Evolutionary conservation across 2,329 filamentous ascomycete species (phyloP).

Genomic region (Zalaria sp.): DNA sequence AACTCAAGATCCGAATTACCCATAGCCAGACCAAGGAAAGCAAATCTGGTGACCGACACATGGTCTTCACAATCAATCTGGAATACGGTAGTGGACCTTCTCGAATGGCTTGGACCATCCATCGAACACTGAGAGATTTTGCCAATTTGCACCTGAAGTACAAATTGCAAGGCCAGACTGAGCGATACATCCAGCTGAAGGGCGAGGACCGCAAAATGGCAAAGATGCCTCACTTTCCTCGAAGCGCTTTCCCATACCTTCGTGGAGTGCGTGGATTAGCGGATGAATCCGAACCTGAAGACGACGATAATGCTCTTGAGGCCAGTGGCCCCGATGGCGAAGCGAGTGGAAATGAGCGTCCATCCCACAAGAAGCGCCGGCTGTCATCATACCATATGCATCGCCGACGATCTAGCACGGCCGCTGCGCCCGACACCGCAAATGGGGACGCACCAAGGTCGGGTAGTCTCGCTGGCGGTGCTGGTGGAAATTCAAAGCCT

Average conservation of each 20-base stretch:
- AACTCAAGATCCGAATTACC: constrained; percentile 75
- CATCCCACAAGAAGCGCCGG: constrained; percentile 32
- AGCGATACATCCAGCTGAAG: constrained; percentile 62
- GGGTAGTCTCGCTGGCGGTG: constrained; percentile 26
- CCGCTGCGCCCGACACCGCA: constrained; percentile 3
- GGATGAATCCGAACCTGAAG: constrained; percentile 62
- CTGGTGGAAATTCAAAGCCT: constrained; percentile 21
- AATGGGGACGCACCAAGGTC: constrained; percentile 9
- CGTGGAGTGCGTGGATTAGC: constrained; percentile 47
- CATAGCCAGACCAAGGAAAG: constrained; percentile 61
- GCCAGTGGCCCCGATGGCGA: constrained; percentile 48
- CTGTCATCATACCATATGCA: constrained; percentile 42
- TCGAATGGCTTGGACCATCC: constrained; percentile 91
- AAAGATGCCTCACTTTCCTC: constrained; percentile 81
- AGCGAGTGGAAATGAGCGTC: constrained; percentile 52
- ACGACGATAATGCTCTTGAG: constrained; percentile 37
- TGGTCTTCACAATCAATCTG: constrained; percentile 78
- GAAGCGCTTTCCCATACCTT: constrained; percentile 78
- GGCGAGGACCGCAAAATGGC: constrained; percentile 51
- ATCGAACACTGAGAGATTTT: constrained; percentile 77
- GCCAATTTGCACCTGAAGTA: constrained; percentile 88
- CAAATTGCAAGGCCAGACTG: constrained; percentile 71
- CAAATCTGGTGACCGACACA: constrained; percentile 50
- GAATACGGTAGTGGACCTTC: constrained; percentile 94
- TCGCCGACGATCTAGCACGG: constrained; percentile 44